Percentiles rank a stretch among this genome's conserved stretches.
phyloP scores from a whole-genome alignment of 495 filamentous ascomycete genomes.

The Oidiodendron maius region DNA sequence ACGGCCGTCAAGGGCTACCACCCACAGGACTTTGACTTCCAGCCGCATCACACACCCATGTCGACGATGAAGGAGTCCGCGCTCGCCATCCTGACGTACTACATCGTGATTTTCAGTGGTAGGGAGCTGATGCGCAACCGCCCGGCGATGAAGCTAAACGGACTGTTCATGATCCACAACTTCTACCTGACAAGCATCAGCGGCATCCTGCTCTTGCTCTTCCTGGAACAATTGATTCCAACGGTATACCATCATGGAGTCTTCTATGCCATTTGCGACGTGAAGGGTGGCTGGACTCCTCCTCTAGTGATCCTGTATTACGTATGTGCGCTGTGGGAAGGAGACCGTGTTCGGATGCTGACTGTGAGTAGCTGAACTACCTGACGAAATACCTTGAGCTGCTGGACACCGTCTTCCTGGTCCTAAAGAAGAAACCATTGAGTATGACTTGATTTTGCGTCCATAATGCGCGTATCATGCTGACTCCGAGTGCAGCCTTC shows the following conservation, averaged over 20 bases:
- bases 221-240: conserved; percentile 68
- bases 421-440: conserved; percentile 83
- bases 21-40: conserved; percentile 65
- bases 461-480: no score
- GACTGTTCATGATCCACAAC: conserved; percentile 75
- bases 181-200: conserved; percentile 71
- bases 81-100: conserved; percentile 63
- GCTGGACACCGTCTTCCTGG: conserved; percentile 74
- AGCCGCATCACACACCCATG: conserved; percentile 61
- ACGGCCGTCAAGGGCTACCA: conserved; percentile 64
- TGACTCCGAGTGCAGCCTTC: conserved; percentile 53
- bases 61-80: conserved; percentile 61
- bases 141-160: conserved; percentile 59
- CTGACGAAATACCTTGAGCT: conserved; percentile 80
- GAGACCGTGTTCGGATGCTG: conserved; percentile 5
- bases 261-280: conserved; percentile 67
- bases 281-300: conserved; percentile 72
- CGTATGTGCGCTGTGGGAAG: conserved; percentile 44
- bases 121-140: conserved; percentile 67
- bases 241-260: conserved; percentile 61
- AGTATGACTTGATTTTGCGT: conserved; percentile 54
- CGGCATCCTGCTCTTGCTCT: conserved; percentile 58
- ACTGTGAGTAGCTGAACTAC: conserved; percentile 61
- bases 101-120: conserved; percentile 70
- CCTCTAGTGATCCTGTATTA: conserved; percentile 74